Evolutionary conservation across 1,284 basidiomycete species (phyloP).

Genomic region (Cutaneotrichosporon sp.): DNA sequence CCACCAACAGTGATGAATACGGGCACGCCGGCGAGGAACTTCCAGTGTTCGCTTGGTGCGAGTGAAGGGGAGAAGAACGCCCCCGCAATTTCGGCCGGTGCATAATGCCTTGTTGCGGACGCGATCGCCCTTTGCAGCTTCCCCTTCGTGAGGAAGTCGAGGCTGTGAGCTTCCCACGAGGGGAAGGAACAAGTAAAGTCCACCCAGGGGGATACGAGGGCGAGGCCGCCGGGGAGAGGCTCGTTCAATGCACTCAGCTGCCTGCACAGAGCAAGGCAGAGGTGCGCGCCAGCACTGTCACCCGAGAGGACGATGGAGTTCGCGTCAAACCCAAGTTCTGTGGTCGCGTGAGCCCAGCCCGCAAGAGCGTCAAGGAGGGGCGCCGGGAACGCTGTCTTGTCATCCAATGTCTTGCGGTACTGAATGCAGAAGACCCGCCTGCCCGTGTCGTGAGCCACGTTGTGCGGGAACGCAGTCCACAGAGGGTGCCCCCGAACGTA

Average conservation of each 20-base stretch:
- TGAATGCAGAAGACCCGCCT: slow-evolving; percentile 10
- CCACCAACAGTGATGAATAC: slow-evolving; percentile 35
- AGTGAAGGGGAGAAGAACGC: slow-evolving; percentile 25
- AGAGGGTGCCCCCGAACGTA: slow-evolving; percentile 22
- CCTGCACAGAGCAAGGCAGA: slow-evolving; percentile 8
- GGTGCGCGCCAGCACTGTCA: slow-evolving; percentile 20
- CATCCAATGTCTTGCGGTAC: slow-evolving; percentile 17
- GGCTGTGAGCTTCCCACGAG: neutral
- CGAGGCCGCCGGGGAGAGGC: slow-evolving; percentile 52
- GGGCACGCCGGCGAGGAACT: slow-evolving; percentile 18
- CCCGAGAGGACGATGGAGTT: slow-evolving; percentile 11
- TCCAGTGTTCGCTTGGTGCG: slow-evolving; percentile 16
- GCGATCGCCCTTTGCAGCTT: slow-evolving; percentile 8
- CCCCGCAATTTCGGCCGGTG: neutral
- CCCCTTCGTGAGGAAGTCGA: slow-evolving; percentile 14
- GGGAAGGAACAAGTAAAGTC: slow-evolving; percentile 49
- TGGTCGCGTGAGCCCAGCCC: slow-evolving; percentile 12
- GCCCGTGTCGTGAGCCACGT: slow-evolving; percentile 10
- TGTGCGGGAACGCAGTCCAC: slow-evolving; percentile 11
- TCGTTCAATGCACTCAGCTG: slow-evolving; percentile 9
- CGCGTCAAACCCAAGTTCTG: slow-evolving; percentile 9
- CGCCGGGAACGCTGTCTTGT: slow-evolving; percentile 10
- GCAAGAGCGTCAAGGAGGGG: slow-evolving; percentile 20
- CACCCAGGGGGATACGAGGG: slow-evolving; percentile 57
- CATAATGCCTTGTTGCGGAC: slow-evolving; percentile 21